Evolutionary conservation across 352 stramenopile genomes (phyloP).

Genomic region (Aphanomyces cochlioides): DNA sequence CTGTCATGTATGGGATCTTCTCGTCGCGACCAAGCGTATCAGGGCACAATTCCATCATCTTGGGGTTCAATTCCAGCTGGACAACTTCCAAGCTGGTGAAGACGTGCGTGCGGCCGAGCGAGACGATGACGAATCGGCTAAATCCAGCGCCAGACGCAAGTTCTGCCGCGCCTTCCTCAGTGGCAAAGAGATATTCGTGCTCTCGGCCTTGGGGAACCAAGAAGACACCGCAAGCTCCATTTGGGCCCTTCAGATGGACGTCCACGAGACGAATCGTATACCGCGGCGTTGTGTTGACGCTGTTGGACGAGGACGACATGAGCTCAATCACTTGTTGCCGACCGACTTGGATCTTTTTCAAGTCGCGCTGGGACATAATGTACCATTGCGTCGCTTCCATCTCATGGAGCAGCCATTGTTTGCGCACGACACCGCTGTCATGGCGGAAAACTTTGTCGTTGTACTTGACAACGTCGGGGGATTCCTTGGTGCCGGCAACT

Average conservation of each 20-base stretch:
- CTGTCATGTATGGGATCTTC: constrained; percentile 69
- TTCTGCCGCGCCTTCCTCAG: constrained; percentile 58
- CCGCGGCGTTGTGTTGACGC: constrained; percentile 41
- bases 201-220: constrained; percentile 76
- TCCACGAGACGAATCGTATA: constrained; percentile 64
- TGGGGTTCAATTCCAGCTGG: constrained; percentile 65
- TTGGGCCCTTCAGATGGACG: constrained; percentile 41
- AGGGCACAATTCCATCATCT: constrained; percentile 60
- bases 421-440: constrained; percentile 33
- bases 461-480: constrained; percentile 38
- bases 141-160: constrained; percentile 60
- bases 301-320: constrained; percentile 34
- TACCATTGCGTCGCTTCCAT: constrained; percentile 60
- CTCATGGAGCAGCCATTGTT: constrained; percentile 53
- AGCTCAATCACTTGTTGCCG: constrained; percentile 56
- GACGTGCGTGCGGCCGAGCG: constrained; percentile 52
- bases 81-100: constrained; percentile 65
- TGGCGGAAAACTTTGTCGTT: constrained; percentile 46
- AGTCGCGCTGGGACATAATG: constrained; percentile 46
- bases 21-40: constrained; percentile 43
- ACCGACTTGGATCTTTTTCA: constrained; percentile 51
- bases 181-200: constrained; percentile 79
- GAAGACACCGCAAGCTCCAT: constrained; percentile 63
- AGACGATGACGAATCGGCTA: constrained; percentile 67
- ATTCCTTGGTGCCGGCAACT: constrained; percentile 31